Percentiles rank a stretch among this genome's conserved stretches.
Conservation (phyloP, 164 flowering plant species). For the Annona squamosa region DNA sequence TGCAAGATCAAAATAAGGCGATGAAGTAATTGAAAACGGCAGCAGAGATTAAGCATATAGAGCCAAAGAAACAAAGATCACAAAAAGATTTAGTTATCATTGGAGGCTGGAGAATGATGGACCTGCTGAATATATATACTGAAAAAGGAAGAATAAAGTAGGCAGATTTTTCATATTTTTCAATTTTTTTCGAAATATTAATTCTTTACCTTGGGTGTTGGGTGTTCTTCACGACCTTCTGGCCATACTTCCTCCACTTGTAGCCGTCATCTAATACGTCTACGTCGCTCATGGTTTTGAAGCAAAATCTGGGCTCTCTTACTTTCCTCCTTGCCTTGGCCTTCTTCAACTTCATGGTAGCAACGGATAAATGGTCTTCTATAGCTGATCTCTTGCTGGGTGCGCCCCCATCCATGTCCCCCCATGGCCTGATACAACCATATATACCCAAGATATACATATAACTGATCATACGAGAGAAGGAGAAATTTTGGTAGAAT, state of each 20-base stretch:
- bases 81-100: neutral
- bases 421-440: conserved; percentile 45
- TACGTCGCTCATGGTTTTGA: conserved; percentile 85
- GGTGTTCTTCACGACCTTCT: conserved; percentile 88
- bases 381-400: conserved; percentile 22
- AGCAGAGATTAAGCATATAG: neutral
- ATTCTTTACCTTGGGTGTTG: conserved; percentile 71
- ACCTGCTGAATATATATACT: too few species aligned
- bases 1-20: neutral
- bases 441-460: neutral
- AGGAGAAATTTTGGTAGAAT: neutral
- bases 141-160: neutral
- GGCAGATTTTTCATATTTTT: neutral
- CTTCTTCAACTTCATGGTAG: conserved; percentile 80
- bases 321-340: conserved; percentile 68
- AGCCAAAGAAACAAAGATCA: neutral
- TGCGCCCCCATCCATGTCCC: conserved; percentile 31
- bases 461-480: neutral
- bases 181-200: neutral
- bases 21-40: neutral
- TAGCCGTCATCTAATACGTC: conserved; percentile 93
- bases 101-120: neutral
- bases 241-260: conserved; percentile 91
- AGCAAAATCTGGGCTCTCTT: conserved; percentile 91
- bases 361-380: conserved; percentile 36